These are phyloP conservation scores for Violaceomyces palustris DNA, from an alignment of 1,284 basidiomycete genomes.

Conservation along the genomic window DNA sequence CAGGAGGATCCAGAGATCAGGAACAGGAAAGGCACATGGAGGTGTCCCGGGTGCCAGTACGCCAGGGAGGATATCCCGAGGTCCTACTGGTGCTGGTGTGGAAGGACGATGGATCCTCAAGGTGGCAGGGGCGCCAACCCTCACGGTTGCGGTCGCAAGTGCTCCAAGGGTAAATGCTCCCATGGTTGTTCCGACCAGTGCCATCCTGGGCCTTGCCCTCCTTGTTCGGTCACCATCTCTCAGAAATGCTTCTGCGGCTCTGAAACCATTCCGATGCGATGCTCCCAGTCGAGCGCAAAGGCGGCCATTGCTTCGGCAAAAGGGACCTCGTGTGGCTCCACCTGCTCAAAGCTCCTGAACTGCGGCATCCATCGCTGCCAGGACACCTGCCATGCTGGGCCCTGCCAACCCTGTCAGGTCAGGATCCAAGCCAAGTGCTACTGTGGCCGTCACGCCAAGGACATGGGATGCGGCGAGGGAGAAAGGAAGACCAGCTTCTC, in stretches of 20 bases:
- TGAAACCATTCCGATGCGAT: conserved; percentile 35
- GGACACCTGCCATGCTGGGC: conserved; percentile 39
- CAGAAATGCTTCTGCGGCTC: conserved; percentile 48
- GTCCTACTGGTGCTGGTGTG: conserved; percentile 49
- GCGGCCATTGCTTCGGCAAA: conserved; percentile 12
- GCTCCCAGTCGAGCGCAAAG: conserved; percentile 37
- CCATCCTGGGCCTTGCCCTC: conserved; percentile 50
- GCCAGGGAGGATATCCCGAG: conserved; percentile 42
- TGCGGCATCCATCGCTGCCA: conserved; percentile 42
- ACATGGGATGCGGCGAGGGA: conserved; percentile 44
- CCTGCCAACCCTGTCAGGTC: conserved; percentile 35
- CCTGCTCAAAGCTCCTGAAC: conserved; percentile 38
- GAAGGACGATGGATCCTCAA: conserved; percentile 30
- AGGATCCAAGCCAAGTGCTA: conserved; percentile 35
- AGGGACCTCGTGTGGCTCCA: conserved; percentile 41
- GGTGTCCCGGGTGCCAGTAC: conserved; percentile 50
- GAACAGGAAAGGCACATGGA: conserved; percentile 40
- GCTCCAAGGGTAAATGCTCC: conserved; percentile 35
- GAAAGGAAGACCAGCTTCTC: conserved; percentile 13
- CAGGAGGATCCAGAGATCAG: conserved; percentile 48
- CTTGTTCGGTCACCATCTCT: conserved; percentile 44
- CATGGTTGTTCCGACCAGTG: conserved; percentile 46
- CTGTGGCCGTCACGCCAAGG: conserved; percentile 38
- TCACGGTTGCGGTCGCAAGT: conserved; percentile 46
- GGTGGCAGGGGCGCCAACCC: conserved; percentile 28